Evolutionary conservation across 2,329 filamentous ascomycete species (phyloP).

Genomic region (Curvularia eragrostidis): DNA sequence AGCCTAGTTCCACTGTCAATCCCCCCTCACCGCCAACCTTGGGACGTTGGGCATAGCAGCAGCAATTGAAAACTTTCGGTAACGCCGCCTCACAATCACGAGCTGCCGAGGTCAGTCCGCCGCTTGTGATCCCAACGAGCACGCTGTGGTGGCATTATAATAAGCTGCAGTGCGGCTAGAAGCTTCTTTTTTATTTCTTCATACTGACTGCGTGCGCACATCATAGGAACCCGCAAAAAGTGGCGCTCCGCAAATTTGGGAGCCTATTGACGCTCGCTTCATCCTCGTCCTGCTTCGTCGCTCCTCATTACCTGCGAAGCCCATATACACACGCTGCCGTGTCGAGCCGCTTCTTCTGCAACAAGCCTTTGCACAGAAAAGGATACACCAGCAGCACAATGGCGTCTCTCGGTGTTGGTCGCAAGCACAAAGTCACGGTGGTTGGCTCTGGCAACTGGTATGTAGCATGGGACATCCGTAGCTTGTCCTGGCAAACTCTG

Average conservation of each 20-base stretch:
- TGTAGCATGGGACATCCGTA: slow-evolving; percentile 28
- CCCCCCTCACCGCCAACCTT: slow-evolving; percentile 18
- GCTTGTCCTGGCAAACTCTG: not conserved
- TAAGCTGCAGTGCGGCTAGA: slow-evolving; percentile 34
- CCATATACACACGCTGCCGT: slow-evolving; percentile 14
- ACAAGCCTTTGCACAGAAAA: slow-evolving; percentile 7
- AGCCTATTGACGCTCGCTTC: slow-evolving; percentile 20
- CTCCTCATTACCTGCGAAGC: slow-evolving; percentile 27
- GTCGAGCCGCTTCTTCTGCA: slow-evolving; percentile 15
- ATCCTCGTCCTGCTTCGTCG: slow-evolving; percentile 24
- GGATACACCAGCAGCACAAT: slow-evolving; percentile 43
- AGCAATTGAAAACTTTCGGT: slow-evolving; percentile 27
- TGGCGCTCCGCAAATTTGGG: slow-evolving; percentile 32
- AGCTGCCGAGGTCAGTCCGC: slow-evolving; percentile 44
- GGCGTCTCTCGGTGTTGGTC: slow-evolving; percentile 60
- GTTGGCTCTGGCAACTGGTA: slow-evolving; percentile 97
- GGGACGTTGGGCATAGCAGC: slow-evolving; percentile 18
- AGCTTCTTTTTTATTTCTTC: slow-evolving; percentile 13
- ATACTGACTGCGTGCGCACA: slow-evolving; percentile 14
- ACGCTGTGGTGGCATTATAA: slow-evolving; percentile 20
- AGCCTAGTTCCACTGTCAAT: not conserved
- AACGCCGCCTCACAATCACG: slow-evolving; percentile 47
- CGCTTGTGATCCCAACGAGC: slow-evolving; percentile 27
- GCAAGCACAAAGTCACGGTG: slow-evolving; percentile 91
- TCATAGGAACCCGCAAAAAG: slow-evolving; percentile 25